Evolutionary conservation across 192 early-diverging fungal genomes (phyloP).

Genomic region (Polychytrium aggregatum): DNA sequence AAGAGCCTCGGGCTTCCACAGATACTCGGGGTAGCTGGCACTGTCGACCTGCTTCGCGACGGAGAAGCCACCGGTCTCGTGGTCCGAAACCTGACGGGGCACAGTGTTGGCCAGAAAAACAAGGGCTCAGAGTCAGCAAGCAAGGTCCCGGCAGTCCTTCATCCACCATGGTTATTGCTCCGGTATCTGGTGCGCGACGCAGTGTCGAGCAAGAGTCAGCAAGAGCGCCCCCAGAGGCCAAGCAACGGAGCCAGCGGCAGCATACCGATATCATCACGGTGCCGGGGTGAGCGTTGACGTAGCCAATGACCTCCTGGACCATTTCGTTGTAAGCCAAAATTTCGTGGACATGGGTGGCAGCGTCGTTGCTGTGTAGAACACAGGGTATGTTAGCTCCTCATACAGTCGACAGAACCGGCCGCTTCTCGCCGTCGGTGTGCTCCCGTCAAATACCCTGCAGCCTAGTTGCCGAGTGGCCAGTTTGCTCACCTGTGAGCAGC

Average conservation of each 20-base stretch:
- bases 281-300: constrained; percentile 64
- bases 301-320: constrained; percentile 59
- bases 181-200: too few relatives aligned
- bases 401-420: too few relatives aligned
- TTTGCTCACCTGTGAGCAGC: constrained; percentile 58
- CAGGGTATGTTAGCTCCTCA: too few relatives aligned
- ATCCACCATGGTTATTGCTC: too few relatives aligned
- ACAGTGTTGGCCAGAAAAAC: too few relatives aligned
- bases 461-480: not conserved
- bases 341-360: constrained; percentile 82
- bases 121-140: too few relatives aligned
- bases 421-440: too few relatives aligned
- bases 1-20: constrained; percentile 62
- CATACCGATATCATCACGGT: constrained; percentile 82
- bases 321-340: constrained; percentile 83
- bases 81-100: constrained; percentile 64
- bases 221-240: too few relatives aligned
- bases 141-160: too few relatives aligned
- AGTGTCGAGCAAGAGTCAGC: too few relatives aligned
- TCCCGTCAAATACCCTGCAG: too few relatives aligned
- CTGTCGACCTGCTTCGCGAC: constrained; percentile 60
- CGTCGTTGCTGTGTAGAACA: constrained; percentile 74
- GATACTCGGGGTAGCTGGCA: constrained; percentile 72
- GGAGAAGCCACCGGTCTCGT: constrained; percentile 94
- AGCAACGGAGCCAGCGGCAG: constrained; percentile 13